Percentiles rank a stretch among this genome's conserved stretches.
Conservation (phyloP, 2,329 filamentous ascomycete genomes). For the Boeremia lycopersici region DNA sequence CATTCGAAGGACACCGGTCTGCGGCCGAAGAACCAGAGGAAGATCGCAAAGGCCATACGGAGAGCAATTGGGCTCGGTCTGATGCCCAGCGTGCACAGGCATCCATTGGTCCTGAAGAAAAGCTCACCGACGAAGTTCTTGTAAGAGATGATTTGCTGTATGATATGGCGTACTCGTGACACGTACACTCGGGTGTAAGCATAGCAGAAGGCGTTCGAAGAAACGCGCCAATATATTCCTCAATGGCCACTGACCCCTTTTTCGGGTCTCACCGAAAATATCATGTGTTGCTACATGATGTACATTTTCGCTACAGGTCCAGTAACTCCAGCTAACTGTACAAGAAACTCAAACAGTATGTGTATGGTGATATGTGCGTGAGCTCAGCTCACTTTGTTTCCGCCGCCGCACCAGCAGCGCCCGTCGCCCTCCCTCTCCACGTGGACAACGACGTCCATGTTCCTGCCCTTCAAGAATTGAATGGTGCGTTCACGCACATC, state of each 20-base stretch:
- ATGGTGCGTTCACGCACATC: conserved; percentile 81
- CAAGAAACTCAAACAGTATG: neutral
- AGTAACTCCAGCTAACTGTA: conserved; percentile 6
- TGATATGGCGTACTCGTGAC: conserved; percentile 6
- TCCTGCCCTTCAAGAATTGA: conserved; percentile 70
- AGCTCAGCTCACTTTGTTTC: conserved; percentile 36
- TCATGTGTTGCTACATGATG: neutral
- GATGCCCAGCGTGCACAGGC: conserved; percentile 87
- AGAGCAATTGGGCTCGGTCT: conserved; percentile 87
- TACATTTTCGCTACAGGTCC: neutral
- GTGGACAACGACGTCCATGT: conserved; percentile 84
- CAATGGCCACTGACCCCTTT: neutral
- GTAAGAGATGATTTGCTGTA: conserved; percentile 13
- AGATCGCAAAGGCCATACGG: conserved; percentile 89
- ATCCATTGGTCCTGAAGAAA: conserved; percentile 62
- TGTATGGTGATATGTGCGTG: neutral
- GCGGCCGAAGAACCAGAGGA: conserved; percentile 87
- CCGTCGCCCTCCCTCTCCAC: conserved; percentile 83
- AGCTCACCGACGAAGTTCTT: conserved; percentile 30
- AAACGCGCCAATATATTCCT: neutral
- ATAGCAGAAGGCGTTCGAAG: conserved; percentile 9
- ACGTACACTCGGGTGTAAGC: conserved; percentile 18
- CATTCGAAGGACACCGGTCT: conserved; percentile 77
- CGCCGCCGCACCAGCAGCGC: conserved; percentile 66
- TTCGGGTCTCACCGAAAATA: neutral